These are phyloP conservation scores for Clavariopsis aquatica DNA, from an alignment of 495 filamentous ascomycete species.

Conservation along the genomic window DNA sequence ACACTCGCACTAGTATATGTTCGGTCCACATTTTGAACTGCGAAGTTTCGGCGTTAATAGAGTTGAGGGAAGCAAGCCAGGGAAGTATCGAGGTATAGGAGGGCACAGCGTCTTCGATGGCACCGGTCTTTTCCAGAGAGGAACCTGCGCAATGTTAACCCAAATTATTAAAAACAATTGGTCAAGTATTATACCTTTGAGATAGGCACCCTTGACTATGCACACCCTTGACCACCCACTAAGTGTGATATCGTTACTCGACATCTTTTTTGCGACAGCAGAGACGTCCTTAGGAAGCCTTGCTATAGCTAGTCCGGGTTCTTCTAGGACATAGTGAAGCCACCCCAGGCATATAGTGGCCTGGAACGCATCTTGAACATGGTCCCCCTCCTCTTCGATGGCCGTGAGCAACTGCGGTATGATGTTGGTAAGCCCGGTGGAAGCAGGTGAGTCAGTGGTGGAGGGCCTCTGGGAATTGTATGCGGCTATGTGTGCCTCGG, in stretches of 20 bases:
- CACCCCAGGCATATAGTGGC: conserved; percentile 78
- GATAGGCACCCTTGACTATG: conserved; percentile 71
- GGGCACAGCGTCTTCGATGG: conserved; percentile 58
- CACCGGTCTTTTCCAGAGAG: conserved; percentile 61
- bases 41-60: conserved; percentile 45
- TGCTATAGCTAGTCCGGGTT: conserved; percentile 61
- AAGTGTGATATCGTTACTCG: conserved; percentile 50
- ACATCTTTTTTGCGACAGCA: conserved; percentile 52
- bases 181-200: conserved; percentile 57
- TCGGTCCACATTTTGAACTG: conserved; percentile 78
- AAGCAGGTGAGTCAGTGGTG: conserved; percentile 48
- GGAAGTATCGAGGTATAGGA: conserved; percentile 65
- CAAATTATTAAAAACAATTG: not conserved
- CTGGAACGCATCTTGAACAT: conserved; percentile 72
- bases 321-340: conserved; percentile 74
- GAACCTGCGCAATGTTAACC: conserved; percentile 46
- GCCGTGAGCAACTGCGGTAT: conserved; percentile 62
- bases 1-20: conserved; percentile 69
- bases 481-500: conserved; percentile 65
- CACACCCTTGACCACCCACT: conserved; percentile 79
- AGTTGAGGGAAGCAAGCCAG: conserved; percentile 54
- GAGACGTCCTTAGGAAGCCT: conserved; percentile 65
- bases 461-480: conserved; percentile 44
- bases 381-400: conserved; percentile 60
- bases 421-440: conserved; percentile 60